Evolutionary conservation across 192 early-diverging fungal genomes (phyloP), one percentile per base, ranked within the genome.

Genomic region (Coemansia biformis): DNA sequence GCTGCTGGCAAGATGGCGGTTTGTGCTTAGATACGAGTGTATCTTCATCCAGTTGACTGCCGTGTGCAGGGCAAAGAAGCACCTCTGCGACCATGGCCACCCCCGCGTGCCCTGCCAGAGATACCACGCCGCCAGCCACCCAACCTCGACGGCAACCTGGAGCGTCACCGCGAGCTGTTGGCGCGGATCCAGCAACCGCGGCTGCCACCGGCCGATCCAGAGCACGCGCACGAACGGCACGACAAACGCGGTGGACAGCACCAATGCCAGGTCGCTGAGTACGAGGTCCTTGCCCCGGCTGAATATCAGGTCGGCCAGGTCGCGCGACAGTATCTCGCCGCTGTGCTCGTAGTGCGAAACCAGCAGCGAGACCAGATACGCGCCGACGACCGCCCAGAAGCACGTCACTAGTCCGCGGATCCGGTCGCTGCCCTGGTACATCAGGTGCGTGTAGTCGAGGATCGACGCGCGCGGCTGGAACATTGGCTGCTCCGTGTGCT

Each of bases 21-120:
- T 94, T 46, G 81, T 82, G 32, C 82, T 74, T 19, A 85, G 81
- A 54, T 98, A 98, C n/a, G 92, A 93, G 60, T 93, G 90, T 57
- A 91, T 81, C 57, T 98, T 98, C 91, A 98, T 92, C 63, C 95
- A 78, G 83, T 92, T 94, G 13, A 89, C 82, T 33, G 90, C 88
- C 2, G 84, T 79, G 61, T 98, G 95, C 24, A 95, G 69, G 0
- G 81, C 78, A 63, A 95, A 90, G 35, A 85, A 90, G 38, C 88
- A 87, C 7, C 83, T 81, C 66, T 98, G 91, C 8, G 90, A 84
- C 90, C 91, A 93, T 13, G 81, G 82, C 91, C 90, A 93, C 30
- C 87, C 78, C 46, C 79, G 77, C 45, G 67, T 42, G 23, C 56
- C 71, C 38, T 75, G 63, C 83, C 85, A 88, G 9, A 46, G 57